Conservation (phyloP, 176 grass and related monocot species). For the Lolium rigidum region DNA sequence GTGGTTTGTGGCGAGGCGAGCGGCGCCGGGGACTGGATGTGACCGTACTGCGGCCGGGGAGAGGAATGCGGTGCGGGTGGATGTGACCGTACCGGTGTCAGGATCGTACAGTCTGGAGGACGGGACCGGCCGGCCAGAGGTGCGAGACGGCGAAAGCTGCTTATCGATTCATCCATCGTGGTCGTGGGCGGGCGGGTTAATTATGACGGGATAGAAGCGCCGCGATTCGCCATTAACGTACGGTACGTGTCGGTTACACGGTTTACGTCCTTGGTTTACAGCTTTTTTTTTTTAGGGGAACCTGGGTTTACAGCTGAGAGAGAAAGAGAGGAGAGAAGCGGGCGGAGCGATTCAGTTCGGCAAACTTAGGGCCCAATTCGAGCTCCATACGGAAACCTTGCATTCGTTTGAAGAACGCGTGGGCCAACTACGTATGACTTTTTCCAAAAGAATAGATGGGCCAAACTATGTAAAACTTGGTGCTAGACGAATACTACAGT, state of each 20-base stretch:
- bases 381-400: too few species aligned
- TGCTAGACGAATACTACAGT: too few species aligned
- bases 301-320: too few species aligned
- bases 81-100: conserved; percentile 44
- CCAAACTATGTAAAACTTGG: too few species aligned
- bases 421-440: too few species aligned
- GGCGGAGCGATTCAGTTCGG: too few species aligned
- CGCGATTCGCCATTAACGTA: background rate
- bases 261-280: too few species aligned
- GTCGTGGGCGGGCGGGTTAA: background rate
- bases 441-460: too few species aligned
- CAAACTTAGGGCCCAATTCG: too few species aligned
- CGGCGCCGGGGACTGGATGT: conserved; percentile 31
- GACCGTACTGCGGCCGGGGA: conserved; percentile 17
- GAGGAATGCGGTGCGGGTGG: conserved; percentile 12
- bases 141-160: background rate
- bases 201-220: background rate
- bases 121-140: background rate
- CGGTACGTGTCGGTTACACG: background rate
- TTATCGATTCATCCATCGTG: background rate
- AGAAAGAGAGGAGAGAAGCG: too few species aligned
- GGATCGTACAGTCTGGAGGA: background rate
- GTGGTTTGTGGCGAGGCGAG: background rate
- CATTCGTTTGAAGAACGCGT: too few species aligned
- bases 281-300: too few species aligned